phyloP scores from a whole-genome alignment of 139 green algal genomes.

The Limnomonas spitsbergensis region DNA sequence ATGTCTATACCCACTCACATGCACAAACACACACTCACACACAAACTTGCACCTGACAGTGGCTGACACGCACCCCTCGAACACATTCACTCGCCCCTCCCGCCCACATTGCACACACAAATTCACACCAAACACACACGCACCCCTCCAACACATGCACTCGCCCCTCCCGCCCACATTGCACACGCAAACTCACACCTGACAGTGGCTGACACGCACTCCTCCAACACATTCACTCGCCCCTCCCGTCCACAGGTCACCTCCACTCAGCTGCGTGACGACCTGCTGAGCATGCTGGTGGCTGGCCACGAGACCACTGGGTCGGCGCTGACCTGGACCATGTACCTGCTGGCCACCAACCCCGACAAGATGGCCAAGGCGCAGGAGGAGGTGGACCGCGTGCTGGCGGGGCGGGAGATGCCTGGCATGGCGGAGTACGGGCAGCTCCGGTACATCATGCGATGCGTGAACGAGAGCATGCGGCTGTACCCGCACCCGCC shows the following conservation, averaged over 20 bases:
- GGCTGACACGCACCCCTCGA: too few relatives aligned
- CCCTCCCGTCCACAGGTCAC: background rate
- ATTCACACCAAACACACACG: too few relatives aligned
- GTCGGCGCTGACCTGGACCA: constrained; percentile 94
- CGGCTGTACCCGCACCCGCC: constrained; percentile 97
- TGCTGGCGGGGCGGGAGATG: constrained; percentile 64
- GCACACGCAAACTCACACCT: too few relatives aligned
- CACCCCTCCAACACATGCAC: too few relatives aligned
- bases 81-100: too few relatives aligned
- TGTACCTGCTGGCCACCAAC: constrained; percentile 88
- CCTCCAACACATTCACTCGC: too few relatives aligned
- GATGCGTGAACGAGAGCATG: constrained; percentile 96
- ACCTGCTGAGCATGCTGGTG: constrained; percentile 98
- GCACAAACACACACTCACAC: too few relatives aligned
- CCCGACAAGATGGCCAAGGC: constrained; percentile 78
- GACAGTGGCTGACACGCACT: too few relatives aligned
- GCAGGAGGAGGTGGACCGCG: constrained; percentile 84
- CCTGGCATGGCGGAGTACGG: constrained; percentile 66
- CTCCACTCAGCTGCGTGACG: constrained; percentile 85
- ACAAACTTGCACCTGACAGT: too few relatives aligned
- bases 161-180: too few relatives aligned
- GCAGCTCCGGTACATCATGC: constrained; percentile 82
- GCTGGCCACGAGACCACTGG: constrained; percentile 98
- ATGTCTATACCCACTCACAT: too few relatives aligned
- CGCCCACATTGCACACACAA: too few relatives aligned